Evolutionary conservation across 495 filamentous ascomycete species (phyloP), one percentile per base, ranked within the genome.

Genomic region (Chaetomium fimeti): DNA sequence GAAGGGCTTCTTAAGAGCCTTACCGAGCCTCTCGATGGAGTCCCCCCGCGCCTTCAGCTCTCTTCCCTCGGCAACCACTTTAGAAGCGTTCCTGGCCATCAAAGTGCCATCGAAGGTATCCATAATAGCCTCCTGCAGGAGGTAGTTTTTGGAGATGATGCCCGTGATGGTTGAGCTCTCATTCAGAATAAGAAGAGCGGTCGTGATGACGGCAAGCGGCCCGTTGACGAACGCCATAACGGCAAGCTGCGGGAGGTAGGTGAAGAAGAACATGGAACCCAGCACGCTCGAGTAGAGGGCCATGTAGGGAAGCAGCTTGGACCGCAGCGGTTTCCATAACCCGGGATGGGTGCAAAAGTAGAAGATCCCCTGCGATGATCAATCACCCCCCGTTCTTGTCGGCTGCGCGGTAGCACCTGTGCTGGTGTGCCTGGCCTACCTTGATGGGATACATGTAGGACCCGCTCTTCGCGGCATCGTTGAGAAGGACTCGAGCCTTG

Each of bases 101-200:
- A 93, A 78, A 0, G 90, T 88, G 16, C 88, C 91, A 71, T 98
- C 94, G 67, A 98, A 98, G 4, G 91, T 94, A 72, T 98, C 93
- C 25, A 94, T 77, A 7, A 97, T 81, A 0, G 89, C 88, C 48
- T 91, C 90, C 58, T 90, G 85, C 25, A 95, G 82, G 60, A 97
- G 71, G 63, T 91, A 93, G 43, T 85, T 87, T 57, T 87, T 87
- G 20, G 89, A 86, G 40, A 97, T 69, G 48, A 92, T 69, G 45
- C 83, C 88, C 47, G 92, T 87, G 60, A 98, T 80, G 2, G 89
- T 88, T 0, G 91, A 89, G 71, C 86, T 88, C 72, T 98, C 93
- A 71, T 81, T 88, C 38, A 97, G 84, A 16, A 92, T 86, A 24
- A 97, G 84, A 4, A 96, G 72, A 0, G 86, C 82, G 0, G 93